phyloP scores from a whole-genome alignment of 1,284 basidiomycete genomes.

The Sphagnurus paluster region DNA sequence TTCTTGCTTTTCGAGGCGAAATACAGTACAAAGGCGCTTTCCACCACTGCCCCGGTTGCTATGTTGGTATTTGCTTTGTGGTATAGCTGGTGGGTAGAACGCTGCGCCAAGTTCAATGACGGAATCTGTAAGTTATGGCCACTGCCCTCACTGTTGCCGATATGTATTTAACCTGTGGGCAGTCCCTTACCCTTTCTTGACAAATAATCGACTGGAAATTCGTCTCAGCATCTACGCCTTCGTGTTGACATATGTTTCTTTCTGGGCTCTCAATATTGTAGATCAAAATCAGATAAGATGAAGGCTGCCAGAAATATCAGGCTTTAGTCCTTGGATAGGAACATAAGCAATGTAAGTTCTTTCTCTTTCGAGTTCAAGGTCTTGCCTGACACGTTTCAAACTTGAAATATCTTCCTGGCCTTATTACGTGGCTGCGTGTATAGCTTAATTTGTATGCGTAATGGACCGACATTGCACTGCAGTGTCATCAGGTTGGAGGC shows the following conservation, averaged over 20 bases:
- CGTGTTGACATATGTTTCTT: constrained; percentile 54
- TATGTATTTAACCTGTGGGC: neutral
- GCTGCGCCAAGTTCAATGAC: constrained; percentile 62
- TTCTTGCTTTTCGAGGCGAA: constrained; percentile 70
- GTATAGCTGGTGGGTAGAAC: constrained; percentile 71
- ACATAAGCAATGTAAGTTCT: too few relatives aligned
- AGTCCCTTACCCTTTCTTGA: constrained; percentile 87
- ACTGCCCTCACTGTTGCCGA: constrained; percentile 1
- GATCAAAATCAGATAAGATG: too few relatives aligned
- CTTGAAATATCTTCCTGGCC: too few relatives aligned
- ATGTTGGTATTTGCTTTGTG: constrained; percentile 44
- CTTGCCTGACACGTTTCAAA: too few relatives aligned
- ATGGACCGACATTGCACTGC: too few relatives aligned
- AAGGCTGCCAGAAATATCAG: too few relatives aligned
- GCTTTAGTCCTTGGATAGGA: too few relatives aligned
- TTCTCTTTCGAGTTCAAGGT: too few relatives aligned
- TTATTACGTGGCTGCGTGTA: too few relatives aligned
- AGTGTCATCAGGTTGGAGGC: too few relatives aligned
- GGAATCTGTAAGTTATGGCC: constrained; percentile 62
- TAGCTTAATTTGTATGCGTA: too few relatives aligned
- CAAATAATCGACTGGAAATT: constrained; percentile 49
- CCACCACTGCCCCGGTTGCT: constrained; percentile 45
- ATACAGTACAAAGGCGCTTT: constrained; percentile 48
- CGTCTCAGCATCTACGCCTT: constrained; percentile 68
- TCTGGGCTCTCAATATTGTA: constrained; percentile 59